Base-by-base conservation (phyloP, 1,284 basidiomycete species). In the Prillingera fragicola region DNA sequence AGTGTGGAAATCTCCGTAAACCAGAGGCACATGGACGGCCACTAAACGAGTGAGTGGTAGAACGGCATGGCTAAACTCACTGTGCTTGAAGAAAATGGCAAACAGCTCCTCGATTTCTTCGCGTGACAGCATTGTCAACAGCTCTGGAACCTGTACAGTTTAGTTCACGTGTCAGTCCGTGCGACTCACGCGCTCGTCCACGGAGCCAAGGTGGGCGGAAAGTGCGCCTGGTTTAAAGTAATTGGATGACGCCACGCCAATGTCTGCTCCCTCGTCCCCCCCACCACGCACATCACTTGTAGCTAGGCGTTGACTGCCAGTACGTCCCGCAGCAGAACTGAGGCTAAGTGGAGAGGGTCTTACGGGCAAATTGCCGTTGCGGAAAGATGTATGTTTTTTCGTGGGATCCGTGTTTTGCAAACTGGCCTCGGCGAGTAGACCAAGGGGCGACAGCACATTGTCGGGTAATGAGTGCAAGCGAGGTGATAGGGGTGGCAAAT, bases 31-130 rank as follows among this genome's bases (percentile, higher is more conserved):
- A 42, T 72, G 69, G 5, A 50, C 47, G 8, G 63, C 51, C 63
- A 73, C 65, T 65, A 38, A 6, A 18, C 12, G 2, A 1, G 23
- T 6, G 22, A 27, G 5, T n/a, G 18, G 21, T 9, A 40, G 23
- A 51, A 23, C 6, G 4, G 3, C 19, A 36, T 41, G 8, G 17
- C 27, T n/a, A n/a, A 12, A 54, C 60, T 49, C 38, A 64, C 60
- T 67, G 41, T 63, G 49, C 26, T 62, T 65, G 51, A 73, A 87
- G 67, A 68, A 96, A 81, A 97, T 90, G 59, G 87, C 80, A 71
- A 98, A 98, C 42, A 98, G 74, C 12, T 85, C 86, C 17, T 87
- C 79, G 21, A 92, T 88, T 62, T 91, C 86, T 33, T 89, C 85
- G 0, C 83, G 85, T 44, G 75, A 75, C 2, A 87, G 82, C 57